Conservation (phyloP, 306 rosid species). For the Arachis hypogaea region DNA sequence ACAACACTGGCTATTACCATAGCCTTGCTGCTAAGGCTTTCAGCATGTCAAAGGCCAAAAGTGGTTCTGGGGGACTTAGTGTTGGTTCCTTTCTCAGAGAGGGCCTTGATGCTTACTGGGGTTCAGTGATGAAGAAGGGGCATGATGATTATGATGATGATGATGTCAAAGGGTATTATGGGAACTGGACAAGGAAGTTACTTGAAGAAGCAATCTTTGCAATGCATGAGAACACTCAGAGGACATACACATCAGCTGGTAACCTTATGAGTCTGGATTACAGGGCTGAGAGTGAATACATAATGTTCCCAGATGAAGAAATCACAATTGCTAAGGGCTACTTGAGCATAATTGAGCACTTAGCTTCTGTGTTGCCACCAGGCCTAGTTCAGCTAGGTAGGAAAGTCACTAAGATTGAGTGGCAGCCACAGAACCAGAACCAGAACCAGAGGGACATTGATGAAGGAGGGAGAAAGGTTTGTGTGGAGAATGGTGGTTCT, state of each 20-base stretch:
- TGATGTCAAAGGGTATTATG: slow-evolving; percentile 52
- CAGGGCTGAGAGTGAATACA: slow-evolving; percentile 80
- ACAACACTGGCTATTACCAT: slow-evolving; percentile 37
- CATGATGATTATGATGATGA: neutral
- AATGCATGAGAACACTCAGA: slow-evolving; percentile 74
- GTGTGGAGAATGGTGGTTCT: slow-evolving; percentile 37
- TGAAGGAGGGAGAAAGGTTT: neutral
- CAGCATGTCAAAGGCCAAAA: slow-evolving; percentile 32
- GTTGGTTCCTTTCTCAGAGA: slow-evolving; percentile 67
- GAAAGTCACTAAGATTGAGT: slow-evolving; percentile 69
- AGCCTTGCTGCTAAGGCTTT: slow-evolving; percentile 48
- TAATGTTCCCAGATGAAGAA: slow-evolving; percentile 86
- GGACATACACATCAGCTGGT: slow-evolving; percentile 91
- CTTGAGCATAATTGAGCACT: slow-evolving; percentile 60
- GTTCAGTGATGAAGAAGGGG: slow-evolving; percentile 44
- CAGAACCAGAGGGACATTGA: slow-evolving; percentile 15
- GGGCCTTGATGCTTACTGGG: slow-evolving; percentile 69
- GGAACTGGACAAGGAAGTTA: slow-evolving; percentile 60
- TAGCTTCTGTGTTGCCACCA: slow-evolving; percentile 81
- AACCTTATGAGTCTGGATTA: slow-evolving; percentile 73
- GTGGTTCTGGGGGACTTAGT: slow-evolving; percentile 48
- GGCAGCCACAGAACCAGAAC: slow-evolving; percentile 49
- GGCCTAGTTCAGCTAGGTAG: slow-evolving; percentile 71
- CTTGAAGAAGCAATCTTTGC: slow-evolving; percentile 77
- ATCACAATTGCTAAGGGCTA: slow-evolving; percentile 91